Base-by-base conservation (phyloP, 2,329 filamentous ascomycete species). In the Sporothrix pallida region DNA sequence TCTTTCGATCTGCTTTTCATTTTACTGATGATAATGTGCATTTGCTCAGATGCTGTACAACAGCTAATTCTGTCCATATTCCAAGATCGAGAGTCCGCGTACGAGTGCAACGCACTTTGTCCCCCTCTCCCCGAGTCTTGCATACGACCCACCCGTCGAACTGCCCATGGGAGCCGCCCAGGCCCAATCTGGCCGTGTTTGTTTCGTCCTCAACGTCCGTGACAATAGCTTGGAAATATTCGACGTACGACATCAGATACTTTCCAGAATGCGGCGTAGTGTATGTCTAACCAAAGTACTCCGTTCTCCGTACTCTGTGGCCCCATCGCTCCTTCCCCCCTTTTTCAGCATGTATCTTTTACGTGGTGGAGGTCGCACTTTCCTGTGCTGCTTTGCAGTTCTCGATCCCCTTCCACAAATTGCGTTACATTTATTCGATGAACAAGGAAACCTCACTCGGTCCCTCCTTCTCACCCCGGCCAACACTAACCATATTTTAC, bases 131-230 rank as follows among this genome's bases (percentile, higher is more conserved):
- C 52, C 68, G 52, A 70, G 26, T 60, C 70, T 44, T 42, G 70
- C 70, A 62, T 62, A 50, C 46, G 44, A 31, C 46, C 46, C 23
- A 50, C n/a, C 12, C 9, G 13, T 42, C n/a, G 60, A 20, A 44
- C n/a, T 23, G 10, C 42, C 42, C 42, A 23, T 65, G n/a, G 60
- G 15, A 42, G 37, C 46, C 46, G 6, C 48, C 58, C 62, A 70
- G 63, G 44, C 70, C 72, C 42, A 65, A 72, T 72, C n/a, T 20
- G 68, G 65, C 63, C 31, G 23, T 70, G 46, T 70, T 46, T 74
- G 74, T 75, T 75, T 75, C 74, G 74, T 48, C n/a, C 48, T 50
- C 69, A 50, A 62, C 13, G 70, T 75, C 72, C 58, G 74, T 75
- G 72, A 65, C 56, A 72, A 12, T 37, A 63, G 31, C 60, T 63